phyloP scores from a whole-genome alignment of 2,329 filamentous ascomycete genomes.

The Trichoderma oligosporum region DNA sequence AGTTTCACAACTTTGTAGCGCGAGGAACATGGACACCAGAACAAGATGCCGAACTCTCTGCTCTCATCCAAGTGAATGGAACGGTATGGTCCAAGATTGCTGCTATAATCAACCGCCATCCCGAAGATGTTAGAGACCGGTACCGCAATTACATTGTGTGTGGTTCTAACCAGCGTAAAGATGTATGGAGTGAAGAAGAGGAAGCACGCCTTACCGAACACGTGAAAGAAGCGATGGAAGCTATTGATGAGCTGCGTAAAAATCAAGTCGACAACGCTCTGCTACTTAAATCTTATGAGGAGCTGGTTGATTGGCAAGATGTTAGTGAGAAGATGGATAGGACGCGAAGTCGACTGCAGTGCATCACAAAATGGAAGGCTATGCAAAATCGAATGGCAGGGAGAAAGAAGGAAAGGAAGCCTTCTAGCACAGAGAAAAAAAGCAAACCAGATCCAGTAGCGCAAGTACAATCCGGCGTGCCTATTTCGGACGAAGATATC shows the following conservation, averaged over 20 bases:
- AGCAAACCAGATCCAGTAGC: not conserved
- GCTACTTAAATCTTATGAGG: constrained; percentile 44
- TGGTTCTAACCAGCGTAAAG: constrained; percentile 48
- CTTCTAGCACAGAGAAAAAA: not conserved
- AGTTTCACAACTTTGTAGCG: constrained; percentile 62
- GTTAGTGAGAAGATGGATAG: constrained; percentile 61
- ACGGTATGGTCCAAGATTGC: constrained; percentile 62
- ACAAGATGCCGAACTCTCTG: constrained; percentile 36
- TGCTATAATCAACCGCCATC: constrained; percentile 58
- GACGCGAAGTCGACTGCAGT: constrained; percentile 63
- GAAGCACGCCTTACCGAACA: constrained; percentile 50
- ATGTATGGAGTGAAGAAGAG: constrained; percentile 59
- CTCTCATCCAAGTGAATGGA: constrained; percentile 35
- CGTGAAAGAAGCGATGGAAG: constrained; percentile 51
- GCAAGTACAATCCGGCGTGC: not conserved
- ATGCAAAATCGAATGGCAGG: constrained; percentile 36
- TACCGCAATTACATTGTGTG: constrained; percentile 65
- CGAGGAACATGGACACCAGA: constrained; percentile 44
- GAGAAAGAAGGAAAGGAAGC: constrained; percentile 30
- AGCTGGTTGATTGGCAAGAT: constrained; percentile 60
- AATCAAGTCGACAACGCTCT: constrained; percentile 32
- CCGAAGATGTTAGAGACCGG: constrained; percentile 64
- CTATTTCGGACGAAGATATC: constrained; percentile 31
- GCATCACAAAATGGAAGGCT: constrained; percentile 62
- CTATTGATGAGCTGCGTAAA: constrained; percentile 41